Evolutionary conservation across 352 stramenopile species (phyloP), one percentile per base, ranked within the genome.

Genomic region (Phytophthora europaea): DNA sequence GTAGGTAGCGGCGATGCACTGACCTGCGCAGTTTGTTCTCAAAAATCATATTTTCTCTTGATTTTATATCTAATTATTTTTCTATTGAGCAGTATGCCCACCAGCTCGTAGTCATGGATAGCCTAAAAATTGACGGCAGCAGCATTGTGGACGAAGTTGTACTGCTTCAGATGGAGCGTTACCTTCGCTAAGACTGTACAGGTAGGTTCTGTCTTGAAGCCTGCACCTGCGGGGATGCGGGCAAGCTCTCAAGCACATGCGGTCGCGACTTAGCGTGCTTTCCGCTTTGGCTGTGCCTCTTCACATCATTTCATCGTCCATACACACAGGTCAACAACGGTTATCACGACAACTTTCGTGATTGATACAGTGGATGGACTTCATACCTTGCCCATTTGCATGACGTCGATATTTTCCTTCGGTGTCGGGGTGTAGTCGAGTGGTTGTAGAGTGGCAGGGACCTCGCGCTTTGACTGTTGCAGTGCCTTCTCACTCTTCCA

Each of bases 351-450:
- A 57, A 4, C 9, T 55, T 62, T 28, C 18, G 26, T n/a, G 18
- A 34, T 9, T 45, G 23, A 22, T 26, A 26, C 12, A 53, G 47
- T 28, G 22, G 15, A 31, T 31, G 20, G 8, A 70, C 26, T 22
- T 58, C 40, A 22, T 52, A 85, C 83, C 82, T 93, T 91, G 70
- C 68, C 79, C 52, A 90, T 59, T 62, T 90, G 84, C 16, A 93
- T 70, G 20, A 79, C 18, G n/a, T 84, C 75, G 22, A 89, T 80
- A 60, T 78, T 82, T 67, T 91, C 82, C 47, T 88, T 92, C 7
- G 69, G 73, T 55, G 74, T 91, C 7, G 85, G 85, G 6, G 85
- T 93, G 65, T 92, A 82, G 16, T 85, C 85, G 26, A 94, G 87
- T 52, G 87, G 84, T 64, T 92, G 78, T 6, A 94, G 78, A 13